phyloP scores from a whole-genome alignment of 75 land plant genomes.

The Selaginella moellendorffii region DNA sequence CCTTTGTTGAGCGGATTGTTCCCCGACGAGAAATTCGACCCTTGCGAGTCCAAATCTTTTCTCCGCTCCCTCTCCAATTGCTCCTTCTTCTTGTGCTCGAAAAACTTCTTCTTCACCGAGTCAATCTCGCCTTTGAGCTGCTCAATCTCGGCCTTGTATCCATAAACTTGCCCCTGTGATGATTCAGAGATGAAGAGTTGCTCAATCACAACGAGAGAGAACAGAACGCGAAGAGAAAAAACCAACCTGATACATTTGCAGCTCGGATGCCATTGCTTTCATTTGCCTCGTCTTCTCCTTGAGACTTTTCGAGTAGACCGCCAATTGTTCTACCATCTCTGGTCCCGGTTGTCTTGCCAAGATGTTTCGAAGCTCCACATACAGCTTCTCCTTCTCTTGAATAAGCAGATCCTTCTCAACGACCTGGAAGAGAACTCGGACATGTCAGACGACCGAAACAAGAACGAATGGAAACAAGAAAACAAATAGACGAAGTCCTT shows the following conservation, averaged over 20 bases:
- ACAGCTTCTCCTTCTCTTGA: conserved; percentile 29
- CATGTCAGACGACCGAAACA: no score
- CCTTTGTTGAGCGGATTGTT: neutral
- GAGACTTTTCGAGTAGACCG: conserved; percentile 13
- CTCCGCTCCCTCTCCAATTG: conserved; percentile 11
- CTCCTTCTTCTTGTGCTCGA: conserved; percentile 12
- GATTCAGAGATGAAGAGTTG: neutral
- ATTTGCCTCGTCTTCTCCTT: conserved; percentile 23
- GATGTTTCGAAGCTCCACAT: conserved; percentile 21
- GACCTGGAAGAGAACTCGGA: no score
- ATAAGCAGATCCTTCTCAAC: conserved; percentile 26
- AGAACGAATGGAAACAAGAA: no score
- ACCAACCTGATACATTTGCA: conserved; percentile 19
- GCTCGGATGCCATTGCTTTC: conserved; percentile 27
- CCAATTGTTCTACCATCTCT: conserved; percentile 20
- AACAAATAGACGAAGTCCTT: neutral
- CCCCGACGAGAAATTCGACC: neutral
- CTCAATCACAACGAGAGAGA: neutral
- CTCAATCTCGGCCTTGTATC: conserved; percentile 8
- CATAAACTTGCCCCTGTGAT: conserved; percentile 13
- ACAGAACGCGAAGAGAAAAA: neutral
- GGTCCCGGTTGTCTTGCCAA: conserved; percentile 29
- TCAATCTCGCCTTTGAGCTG: conserved; percentile 13
- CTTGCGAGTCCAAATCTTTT: neutral
- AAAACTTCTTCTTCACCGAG: conserved; percentile 13